These are phyloP conservation scores for Pelargonium cotyledonis DNA, from an alignment of 441 rosid species.

Conservation along the genomic window DNA sequence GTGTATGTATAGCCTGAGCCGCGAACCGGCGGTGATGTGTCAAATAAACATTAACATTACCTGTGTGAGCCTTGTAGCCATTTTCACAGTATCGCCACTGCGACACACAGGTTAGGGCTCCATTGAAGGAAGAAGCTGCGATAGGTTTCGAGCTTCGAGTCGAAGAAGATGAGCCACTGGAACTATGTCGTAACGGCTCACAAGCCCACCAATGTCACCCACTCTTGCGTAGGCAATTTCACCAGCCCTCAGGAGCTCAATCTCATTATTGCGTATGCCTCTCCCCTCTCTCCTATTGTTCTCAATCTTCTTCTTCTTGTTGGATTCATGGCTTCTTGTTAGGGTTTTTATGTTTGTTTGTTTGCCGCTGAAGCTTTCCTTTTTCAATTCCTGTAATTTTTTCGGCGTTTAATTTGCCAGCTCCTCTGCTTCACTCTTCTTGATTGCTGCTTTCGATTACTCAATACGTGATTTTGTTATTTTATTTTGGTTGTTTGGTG, in stretches of 20 bases:
- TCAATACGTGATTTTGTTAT: neutral
- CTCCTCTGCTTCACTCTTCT: neutral
- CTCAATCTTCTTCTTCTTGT: neutral
- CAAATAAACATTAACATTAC: neutral
- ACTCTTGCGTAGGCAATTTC: constrained; percentile 98
- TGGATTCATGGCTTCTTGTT: neutral
- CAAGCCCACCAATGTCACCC: constrained; percentile 93
- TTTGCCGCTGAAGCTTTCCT: neutral
- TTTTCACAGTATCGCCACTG: neutral
- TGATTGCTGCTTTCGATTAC: neutral
- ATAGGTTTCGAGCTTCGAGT: neutral
- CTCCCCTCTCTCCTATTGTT: neutral
- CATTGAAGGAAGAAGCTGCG: constrained; percentile 6
- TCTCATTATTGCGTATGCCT: constrained; percentile 75
- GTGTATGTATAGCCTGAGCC: neutral
- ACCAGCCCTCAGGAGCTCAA: constrained; percentile 88
- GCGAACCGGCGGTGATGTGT: constrained; percentile 2
- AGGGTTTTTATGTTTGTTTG: constrained; percentile 17
- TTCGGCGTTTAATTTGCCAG: neutral
- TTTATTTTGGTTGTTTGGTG: neutral
- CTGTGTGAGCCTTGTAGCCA: neutral
- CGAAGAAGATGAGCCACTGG: constrained; percentile 64
- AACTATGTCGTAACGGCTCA: constrained; percentile 98
- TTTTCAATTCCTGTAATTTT: neutral
- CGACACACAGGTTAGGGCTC: constrained; percentile 2